Evolutionary conservation across 495 filamentous ascomycete genomes (phyloP).

Genomic region (Neurospora sp.): DNA sequence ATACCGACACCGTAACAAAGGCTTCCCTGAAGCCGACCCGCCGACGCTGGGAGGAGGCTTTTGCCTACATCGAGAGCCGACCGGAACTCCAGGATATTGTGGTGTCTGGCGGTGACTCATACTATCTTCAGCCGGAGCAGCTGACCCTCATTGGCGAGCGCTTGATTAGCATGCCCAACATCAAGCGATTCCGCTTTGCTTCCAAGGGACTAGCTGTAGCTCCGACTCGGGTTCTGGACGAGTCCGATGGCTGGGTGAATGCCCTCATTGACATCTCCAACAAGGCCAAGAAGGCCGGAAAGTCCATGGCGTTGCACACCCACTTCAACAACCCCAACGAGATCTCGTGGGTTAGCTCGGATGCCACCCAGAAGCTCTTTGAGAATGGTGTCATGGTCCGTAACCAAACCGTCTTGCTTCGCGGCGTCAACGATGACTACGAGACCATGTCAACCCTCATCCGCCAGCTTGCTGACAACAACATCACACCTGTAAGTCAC

Average conservation of each 20-base stretch:
- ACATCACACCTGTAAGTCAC: slow-evolving; percentile 41
- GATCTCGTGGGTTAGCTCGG: slow-evolving; percentile 47
- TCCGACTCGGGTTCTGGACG: slow-evolving; percentile 41
- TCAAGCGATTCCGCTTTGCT: slow-evolving; percentile 46
- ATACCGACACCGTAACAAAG: slow-evolving; percentile 42
- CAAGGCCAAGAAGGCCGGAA: slow-evolving; percentile 37
- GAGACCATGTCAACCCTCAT: slow-evolving; percentile 44
- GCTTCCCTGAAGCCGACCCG: slow-evolving; percentile 30
- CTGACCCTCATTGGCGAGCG: slow-evolving; percentile 30
- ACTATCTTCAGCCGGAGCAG: slow-evolving; percentile 32
- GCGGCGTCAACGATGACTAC: slow-evolving; percentile 44
- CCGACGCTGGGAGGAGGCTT: slow-evolving; percentile 34
- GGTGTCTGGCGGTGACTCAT: slow-evolving; percentile 49
- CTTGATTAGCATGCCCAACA: slow-evolving; percentile 28
- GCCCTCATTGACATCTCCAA: slow-evolving; percentile 39
- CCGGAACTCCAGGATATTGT: slow-evolving; percentile 43
- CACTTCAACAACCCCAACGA: slow-evolving; percentile 54
- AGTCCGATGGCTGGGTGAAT: slow-evolving; percentile 40
- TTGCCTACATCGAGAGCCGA: slow-evolving; percentile 40
- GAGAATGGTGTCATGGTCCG: slow-evolving; percentile 40
- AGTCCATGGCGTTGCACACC: slow-evolving; percentile 50
- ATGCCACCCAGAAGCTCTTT: slow-evolving; percentile 39
- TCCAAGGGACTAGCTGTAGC: slow-evolving; percentile 46
- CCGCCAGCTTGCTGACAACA: slow-evolving; percentile 41
- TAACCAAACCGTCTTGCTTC: slow-evolving; percentile 44